A percentile compares a stretch with the other conserved stretches of the same genome.
Evolutionary conservation across 768 basidiomycete genomes (phyloP).

Genomic region (Vararia minispora): DNA sequence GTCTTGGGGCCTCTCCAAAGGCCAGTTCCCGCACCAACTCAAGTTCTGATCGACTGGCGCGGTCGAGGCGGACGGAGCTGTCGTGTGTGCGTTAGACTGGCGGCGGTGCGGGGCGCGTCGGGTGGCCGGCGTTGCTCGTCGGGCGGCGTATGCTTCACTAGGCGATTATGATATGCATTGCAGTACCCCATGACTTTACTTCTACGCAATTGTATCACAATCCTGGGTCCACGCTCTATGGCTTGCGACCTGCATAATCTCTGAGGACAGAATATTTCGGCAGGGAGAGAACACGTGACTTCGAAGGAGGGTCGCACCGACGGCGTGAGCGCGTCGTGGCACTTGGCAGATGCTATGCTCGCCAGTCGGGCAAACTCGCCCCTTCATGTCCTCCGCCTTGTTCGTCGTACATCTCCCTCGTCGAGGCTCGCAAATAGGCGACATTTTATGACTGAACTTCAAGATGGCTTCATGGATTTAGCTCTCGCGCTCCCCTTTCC

Average conservation of each 20-base stretch:
- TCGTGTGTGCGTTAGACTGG: conserved; percentile 5
- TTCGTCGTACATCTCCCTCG: neutral
- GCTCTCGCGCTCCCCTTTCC: conserved; percentile 67
- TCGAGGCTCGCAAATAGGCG: neutral
- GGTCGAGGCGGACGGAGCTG: conserved; percentile 6
- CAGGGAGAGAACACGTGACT: no score
- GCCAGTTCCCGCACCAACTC: conserved; percentile 93
- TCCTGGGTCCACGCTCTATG: no score
- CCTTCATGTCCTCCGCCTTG: neutral
- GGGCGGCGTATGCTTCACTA: conserved; percentile 4
- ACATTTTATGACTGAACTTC: conserved; percentile 20
- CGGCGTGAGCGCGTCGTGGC: neutral
- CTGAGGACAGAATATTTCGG: no score
- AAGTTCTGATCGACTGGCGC: conserved; percentile 46
- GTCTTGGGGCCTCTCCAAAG: conserved; percentile 90
- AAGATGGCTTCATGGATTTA: conserved; percentile 66
- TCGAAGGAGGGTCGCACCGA: neutral
- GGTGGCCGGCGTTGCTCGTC: no score
- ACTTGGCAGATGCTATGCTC: neutral
- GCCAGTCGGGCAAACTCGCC: neutral
- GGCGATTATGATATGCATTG: conserved; percentile 14
- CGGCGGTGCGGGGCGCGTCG: conserved; percentile 11
- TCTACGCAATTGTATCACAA: conserved; percentile 11
- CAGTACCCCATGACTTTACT: conserved; percentile 8
- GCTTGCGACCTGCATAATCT: no score